phyloP scores from a whole-genome alignment of 768 basidiomycete genomes.

The Boletus sensibilis region DNA sequence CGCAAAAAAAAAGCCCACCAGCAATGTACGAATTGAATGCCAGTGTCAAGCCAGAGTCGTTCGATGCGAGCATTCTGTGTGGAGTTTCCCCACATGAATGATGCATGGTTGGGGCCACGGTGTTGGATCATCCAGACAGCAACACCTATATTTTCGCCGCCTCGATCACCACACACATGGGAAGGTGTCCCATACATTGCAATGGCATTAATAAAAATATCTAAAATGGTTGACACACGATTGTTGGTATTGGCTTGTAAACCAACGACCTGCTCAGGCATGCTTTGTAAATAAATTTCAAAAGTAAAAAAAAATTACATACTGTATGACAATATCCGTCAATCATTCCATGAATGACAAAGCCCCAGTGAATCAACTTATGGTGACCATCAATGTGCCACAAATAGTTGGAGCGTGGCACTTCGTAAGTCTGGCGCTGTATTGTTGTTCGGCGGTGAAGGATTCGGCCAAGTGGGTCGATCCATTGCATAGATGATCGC shows the following conservation, averaged over 20 bases:
- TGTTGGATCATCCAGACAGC: constrained; percentile 28
- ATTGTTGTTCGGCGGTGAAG: too few relatives aligned
- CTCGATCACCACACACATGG: constrained; percentile 26
- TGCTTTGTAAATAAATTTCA: too few relatives aligned
- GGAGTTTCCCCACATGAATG: constrained; percentile 36
- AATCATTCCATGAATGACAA: too few relatives aligned
- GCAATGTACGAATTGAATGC: constrained; percentile 35
- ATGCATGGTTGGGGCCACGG: constrained; percentile 20
- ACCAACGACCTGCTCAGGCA: constrained; percentile 19
- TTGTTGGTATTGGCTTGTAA: constrained; percentile 29
- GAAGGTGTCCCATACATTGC: constrained; percentile 21
- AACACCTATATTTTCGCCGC: constrained; percentile 32
- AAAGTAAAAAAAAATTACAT: too few relatives aligned
- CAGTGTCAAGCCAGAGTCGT: constrained; percentile 44
- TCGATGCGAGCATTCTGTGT: constrained; percentile 46
- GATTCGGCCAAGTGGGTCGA: too few relatives aligned
- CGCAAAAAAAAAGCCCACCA: constrained; percentile 44
- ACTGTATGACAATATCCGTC: too few relatives aligned
- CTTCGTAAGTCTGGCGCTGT: too few relatives aligned
- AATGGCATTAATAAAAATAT: constrained; percentile 21
- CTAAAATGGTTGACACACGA: constrained; percentile 14
- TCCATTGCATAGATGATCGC: too few relatives aligned
- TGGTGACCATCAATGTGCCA: too few relatives aligned
- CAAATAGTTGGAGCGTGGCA: too few relatives aligned
- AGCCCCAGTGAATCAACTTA: too few relatives aligned